Evolutionary conservation across 768 basidiomycete genomes (phyloP).

Genomic region (Agrocybe praecox): DNA sequence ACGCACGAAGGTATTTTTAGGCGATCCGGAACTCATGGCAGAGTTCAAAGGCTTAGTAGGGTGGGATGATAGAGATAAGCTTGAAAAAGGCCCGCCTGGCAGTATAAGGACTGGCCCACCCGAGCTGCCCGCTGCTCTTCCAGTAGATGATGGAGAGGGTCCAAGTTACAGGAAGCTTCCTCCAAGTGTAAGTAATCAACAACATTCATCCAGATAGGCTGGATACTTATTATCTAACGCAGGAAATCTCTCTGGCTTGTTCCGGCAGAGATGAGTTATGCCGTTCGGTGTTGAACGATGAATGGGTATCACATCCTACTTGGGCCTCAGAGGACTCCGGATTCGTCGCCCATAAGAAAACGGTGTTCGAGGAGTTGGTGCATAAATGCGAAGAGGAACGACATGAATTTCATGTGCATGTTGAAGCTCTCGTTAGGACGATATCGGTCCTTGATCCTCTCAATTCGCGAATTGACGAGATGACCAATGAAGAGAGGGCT

Average conservation of each 20-base stretch:
- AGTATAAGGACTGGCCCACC: slow-evolving; percentile 77
- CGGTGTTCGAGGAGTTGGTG: slow-evolving; percentile 91
- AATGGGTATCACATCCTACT: slow-evolving; percentile 98
- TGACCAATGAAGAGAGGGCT: slow-evolving; percentile 85
- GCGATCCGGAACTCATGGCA: slow-evolving; percentile 74
- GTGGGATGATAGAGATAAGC: slow-evolving; percentile 69
- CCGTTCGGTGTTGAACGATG: slow-evolving; percentile 94
- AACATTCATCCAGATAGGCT: neutral
- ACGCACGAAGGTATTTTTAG: slow-evolving; percentile 79
- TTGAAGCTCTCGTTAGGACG: slow-evolving; percentile 88
- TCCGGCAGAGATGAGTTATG: slow-evolving; percentile 94
- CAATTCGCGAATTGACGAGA: slow-evolving; percentile 79
- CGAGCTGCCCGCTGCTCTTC: slow-evolving; percentile 75
- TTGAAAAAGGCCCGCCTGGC: slow-evolving; percentile 74
- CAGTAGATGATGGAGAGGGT: slow-evolving; percentile 84
- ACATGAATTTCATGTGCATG: slow-evolving; percentile 95
- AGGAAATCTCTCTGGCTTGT: slow-evolving; percentile 91
- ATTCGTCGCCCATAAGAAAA: slow-evolving; percentile 95
- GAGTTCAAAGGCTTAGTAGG: slow-evolving; percentile 89
- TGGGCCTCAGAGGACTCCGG: slow-evolving; percentile 98
- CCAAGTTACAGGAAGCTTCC: slow-evolving; percentile 94
- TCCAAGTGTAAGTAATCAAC: slow-evolving; percentile 66
- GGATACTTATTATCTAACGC: slow-evolving; percentile 15
- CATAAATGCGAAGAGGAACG: slow-evolving; percentile 98
- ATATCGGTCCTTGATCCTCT: slow-evolving; percentile 92